These are phyloP conservation scores for Antitrichia curtipendula DNA, from an alignment of 225 moss, liverwort and hornwort species.

Conservation along the genomic window DNA sequence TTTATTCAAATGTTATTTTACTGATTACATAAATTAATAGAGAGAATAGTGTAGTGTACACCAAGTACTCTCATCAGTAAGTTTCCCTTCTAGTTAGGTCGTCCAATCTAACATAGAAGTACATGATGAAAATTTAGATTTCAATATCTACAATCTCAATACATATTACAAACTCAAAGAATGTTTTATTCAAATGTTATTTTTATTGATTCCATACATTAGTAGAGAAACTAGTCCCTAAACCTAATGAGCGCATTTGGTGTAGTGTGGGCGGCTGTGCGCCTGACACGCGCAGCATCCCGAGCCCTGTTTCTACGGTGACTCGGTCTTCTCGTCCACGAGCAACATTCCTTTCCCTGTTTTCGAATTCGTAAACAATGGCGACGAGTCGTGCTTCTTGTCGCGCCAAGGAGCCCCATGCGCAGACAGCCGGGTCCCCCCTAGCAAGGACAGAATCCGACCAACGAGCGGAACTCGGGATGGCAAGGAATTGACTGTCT, in stretches of 20 bases:
- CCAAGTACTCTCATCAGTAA: background rate
- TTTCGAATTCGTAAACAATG: background rate
- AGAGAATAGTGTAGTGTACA: background rate
- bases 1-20: background rate
- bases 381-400: background rate
- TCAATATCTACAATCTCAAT: accelerated
- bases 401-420: background rate
- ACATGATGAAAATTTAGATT: background rate
- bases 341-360: background rate
- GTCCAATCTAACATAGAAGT: background rate
- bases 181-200: background rate
- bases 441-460: background rate
- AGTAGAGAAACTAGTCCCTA: background rate
- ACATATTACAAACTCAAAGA: background rate
- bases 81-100: background rate
- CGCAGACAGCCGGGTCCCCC: background rate
- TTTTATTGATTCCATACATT: background rate
- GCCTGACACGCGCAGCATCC: background rate
- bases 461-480: background rate
- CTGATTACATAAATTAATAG: background rate
- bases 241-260: no score
- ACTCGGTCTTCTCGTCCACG: background rate
- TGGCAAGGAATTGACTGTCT: background rate
- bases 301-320: background rate
- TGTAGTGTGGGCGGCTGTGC: background rate